A percentile compares a stretch with the other conserved stretches of the same genome.
These are phyloP conservation scores for Podila verticillata DNA, from an alignment of 192 early-diverging fungal genomes.

Conservation along the genomic window DNA sequence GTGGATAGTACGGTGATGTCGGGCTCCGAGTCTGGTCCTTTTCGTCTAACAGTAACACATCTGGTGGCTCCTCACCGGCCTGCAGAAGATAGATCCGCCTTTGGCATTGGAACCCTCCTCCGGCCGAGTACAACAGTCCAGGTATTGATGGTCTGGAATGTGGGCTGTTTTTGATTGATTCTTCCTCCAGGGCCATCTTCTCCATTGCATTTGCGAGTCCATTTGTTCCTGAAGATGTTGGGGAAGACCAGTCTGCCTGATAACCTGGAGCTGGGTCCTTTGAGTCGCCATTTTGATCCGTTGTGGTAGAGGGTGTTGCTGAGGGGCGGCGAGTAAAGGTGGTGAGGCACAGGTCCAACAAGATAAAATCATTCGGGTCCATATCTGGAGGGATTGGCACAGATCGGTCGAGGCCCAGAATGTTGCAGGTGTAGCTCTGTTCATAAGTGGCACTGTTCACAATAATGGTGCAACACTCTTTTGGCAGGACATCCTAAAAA, in stretches of 20 bases:
- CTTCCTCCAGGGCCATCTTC: slow-evolving; percentile 8
- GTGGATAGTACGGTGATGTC: neutral
- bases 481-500: slow-evolving; percentile 35
- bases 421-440: slow-evolving; percentile 43
- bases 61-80: slow-evolving; percentile 44
- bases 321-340: slow-evolving; percentile 14
- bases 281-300: neutral
- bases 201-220: slow-evolving; percentile 1
- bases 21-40: neutral
- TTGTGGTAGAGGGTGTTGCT: slow-evolving; percentile 18
- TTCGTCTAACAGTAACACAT: slow-evolving; percentile 1
- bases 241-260: slow-evolving; percentile 43
- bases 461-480: slow-evolving; percentile 39
- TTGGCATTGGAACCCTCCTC: slow-evolving; percentile 8
- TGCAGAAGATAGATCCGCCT: slow-evolving; percentile 27
- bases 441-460: slow-evolving; percentile 22
- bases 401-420: slow-evolving; percentile 40
- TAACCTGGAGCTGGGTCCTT: slow-evolving; percentile 6
- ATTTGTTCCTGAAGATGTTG: slow-evolving; percentile 16
- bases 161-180: neutral
- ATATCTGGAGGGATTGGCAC: slow-evolving; percentile 40
- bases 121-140: slow-evolving; percentile 5
- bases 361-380: slow-evolving; percentile 42
- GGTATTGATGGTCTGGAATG: slow-evolving; percentile 19
- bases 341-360: slow-evolving; percentile 30